Evolutionary conservation across 805 yeast species (phyloP), one percentile per base, ranked within the genome.

Genomic region (Myxozyma udenii): DNA sequence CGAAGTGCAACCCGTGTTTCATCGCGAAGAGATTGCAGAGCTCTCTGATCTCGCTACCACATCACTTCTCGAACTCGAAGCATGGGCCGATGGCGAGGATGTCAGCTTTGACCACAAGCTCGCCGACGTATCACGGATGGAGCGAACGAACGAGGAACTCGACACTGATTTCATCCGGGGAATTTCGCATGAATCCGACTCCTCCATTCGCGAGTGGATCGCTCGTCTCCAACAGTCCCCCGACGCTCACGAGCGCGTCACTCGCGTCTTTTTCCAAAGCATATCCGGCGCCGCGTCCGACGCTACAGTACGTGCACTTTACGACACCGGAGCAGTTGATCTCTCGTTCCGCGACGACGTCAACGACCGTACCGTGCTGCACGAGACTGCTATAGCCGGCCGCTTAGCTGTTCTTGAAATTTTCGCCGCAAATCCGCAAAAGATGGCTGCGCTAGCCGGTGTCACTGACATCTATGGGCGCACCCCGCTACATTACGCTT

Each of bases 1-100:
- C 12, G 88, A 87, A 55, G 96, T 93, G 4, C 98, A 93, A 68
- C 98, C 98, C 0, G 95, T 91, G 11, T 93, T 93, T 71, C 95
- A 93, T 64, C 80, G 95, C 57, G 84, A 85, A 57, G 91, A 87
- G 62, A 85, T 91, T 46, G 84, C 93, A 41, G 83, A 81, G 59
- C 74, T 93, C 61, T 85, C 89, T 65, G 98, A 93, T 66, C 70
- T 81, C 45, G 76, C 69, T 7, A 66, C 67, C 25, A 63, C 72
- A 9, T 62, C 69, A 24, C 66, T 87, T 39, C 74, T 87, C 67
- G 95, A 88, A 61, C 71, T 87, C 30, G 95, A 88, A 66, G 84
- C 85, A 0, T 74, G 77, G 60, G 77, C 79, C n/a, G 83, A 74
- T 38, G 81, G 80, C 24, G 79, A 75, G 51, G 64, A 54, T 24